Percentiles rank a stretch among this genome's conserved stretches.
phyloP scores from a whole-genome alignment of 2,329 filamentous ascomycete species.

The Sclerotinia minor region DNA sequence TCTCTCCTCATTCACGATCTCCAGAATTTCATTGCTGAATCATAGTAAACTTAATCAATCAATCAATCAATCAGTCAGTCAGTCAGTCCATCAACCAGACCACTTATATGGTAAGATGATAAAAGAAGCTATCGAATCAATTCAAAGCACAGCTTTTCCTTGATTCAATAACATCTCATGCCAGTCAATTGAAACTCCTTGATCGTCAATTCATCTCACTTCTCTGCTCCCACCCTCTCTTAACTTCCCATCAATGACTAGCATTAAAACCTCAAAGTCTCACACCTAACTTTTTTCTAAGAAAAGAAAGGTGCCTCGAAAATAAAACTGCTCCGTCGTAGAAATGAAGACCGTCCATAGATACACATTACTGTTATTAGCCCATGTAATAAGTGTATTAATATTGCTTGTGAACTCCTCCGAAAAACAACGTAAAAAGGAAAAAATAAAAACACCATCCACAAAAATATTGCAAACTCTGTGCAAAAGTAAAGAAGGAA shows the following conservation, averaged over 20 bases:
- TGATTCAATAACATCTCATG: not conserved
- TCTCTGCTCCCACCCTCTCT: not conserved
- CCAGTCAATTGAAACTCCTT: not conserved
- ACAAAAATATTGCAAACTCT: conserved; percentile 6
- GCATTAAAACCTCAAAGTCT: conserved; percentile 15
- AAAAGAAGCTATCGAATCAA: not conserved
- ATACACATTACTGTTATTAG: conserved; percentile 27
- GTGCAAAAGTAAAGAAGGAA: conserved; percentile 24
- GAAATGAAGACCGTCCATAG: conserved; percentile 16
- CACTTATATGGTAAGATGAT: conserved; percentile 6
- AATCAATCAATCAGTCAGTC: not conserved
- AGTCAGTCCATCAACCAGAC: not conserved
- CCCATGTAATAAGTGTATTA: conserved; percentile 19
- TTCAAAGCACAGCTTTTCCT: conserved; percentile 11
- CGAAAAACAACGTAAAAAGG: conserved; percentile 20
- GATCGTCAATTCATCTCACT: not conserved
- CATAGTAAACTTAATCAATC: not conserved
- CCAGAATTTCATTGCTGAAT: not conserved
- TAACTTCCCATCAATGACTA: conserved; percentile 14
- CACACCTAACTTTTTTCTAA: not conserved
- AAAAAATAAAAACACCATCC: not conserved
- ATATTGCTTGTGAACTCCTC: conserved; percentile 20
- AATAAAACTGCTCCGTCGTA: conserved; percentile 9
- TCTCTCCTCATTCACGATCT: not conserved
- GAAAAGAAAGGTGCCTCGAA: conserved; percentile 18